phyloP scores from a whole-genome alignment of 352 stramenopile genomes.

The Phytophthora pistaciae region DNA sequence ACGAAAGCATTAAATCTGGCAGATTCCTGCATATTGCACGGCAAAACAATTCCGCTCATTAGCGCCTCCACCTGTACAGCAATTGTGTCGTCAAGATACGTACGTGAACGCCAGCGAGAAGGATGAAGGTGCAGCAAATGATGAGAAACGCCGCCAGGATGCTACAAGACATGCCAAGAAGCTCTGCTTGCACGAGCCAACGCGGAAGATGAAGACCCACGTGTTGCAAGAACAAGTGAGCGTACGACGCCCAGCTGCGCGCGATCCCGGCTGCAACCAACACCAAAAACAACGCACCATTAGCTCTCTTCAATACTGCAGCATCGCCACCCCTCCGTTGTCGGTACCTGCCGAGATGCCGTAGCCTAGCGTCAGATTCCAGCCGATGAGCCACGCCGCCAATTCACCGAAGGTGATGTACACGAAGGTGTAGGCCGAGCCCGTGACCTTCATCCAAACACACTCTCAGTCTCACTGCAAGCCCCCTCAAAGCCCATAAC shows the following conservation, averaged over 20 bases:
- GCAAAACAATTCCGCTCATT: constrained; percentile 2
- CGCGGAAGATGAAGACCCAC: constrained; percentile 69
- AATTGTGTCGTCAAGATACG: constrained; percentile 14
- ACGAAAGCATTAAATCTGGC: constrained; percentile 93
- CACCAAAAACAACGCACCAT: not conserved
- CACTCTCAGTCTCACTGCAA: constrained; percentile 3
- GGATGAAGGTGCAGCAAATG: constrained; percentile 83
- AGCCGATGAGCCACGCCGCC: constrained; percentile 92
- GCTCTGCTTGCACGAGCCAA: constrained; percentile 67
- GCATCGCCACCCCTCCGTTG: not conserved
- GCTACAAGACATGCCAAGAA: constrained; percentile 75
- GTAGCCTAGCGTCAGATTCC: constrained; percentile 95
- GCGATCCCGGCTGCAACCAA: constrained; percentile 80
- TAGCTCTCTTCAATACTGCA: not conserved
- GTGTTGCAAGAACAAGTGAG: constrained; percentile 82
- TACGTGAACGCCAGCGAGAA: constrained; percentile 86
- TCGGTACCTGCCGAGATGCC: constrained; percentile 87
- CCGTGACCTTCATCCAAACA: constrained; percentile 69
- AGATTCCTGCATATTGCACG: constrained; percentile 77
- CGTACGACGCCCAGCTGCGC: constrained; percentile 92
- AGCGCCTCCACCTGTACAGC: not conserved
- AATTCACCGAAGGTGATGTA: constrained; percentile 91
- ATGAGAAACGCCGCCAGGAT: constrained; percentile 86
- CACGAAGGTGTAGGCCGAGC: constrained; percentile 92
- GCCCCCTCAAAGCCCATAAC: not conserved